phyloP scores from a whole-genome alignment of 345 rosid species.

The Camelina laxa region DNA sequence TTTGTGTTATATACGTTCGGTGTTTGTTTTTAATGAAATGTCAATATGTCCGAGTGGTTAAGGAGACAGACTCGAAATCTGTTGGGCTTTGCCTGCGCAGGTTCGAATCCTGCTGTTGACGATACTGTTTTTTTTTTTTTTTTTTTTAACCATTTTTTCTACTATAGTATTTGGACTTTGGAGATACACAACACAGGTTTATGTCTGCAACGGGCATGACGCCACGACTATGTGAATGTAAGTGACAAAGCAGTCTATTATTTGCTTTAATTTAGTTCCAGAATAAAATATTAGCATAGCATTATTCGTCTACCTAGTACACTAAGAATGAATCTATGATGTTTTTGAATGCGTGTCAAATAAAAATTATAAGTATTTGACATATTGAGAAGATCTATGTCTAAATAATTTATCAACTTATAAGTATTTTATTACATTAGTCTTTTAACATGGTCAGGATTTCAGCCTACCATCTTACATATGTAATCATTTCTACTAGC shows the following conservation, averaged over 20 bases:
- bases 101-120: conserved; percentile 99
- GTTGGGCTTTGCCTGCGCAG: conserved; percentile 99
- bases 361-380: no score
- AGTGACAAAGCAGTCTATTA: neutral
- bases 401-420: neutral
- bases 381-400: no score
- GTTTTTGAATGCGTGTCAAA: no score
- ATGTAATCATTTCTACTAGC: neutral
- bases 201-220: neutral
- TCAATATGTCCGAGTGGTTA: conserved; percentile 98
- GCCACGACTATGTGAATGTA: neutral
- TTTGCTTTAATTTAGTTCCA: neutral
- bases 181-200: neutral
- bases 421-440: neutral
- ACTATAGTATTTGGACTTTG: neutral
- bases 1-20: no score
- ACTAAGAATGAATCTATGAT: no score
- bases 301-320: no score
- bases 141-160: neutral
- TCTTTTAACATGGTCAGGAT: neutral
- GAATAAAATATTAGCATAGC: neutral
- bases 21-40: neutral
- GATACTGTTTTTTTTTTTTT: conserved; percentile 3
- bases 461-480: conserved; percentile 18
- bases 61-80: conserved; percentile 99